Evolutionary conservation across 2,329 filamentous ascomycete species (phyloP), one percentile per base, ranked within the genome.

Genomic region (Achaetomium macrosporum): DNA sequence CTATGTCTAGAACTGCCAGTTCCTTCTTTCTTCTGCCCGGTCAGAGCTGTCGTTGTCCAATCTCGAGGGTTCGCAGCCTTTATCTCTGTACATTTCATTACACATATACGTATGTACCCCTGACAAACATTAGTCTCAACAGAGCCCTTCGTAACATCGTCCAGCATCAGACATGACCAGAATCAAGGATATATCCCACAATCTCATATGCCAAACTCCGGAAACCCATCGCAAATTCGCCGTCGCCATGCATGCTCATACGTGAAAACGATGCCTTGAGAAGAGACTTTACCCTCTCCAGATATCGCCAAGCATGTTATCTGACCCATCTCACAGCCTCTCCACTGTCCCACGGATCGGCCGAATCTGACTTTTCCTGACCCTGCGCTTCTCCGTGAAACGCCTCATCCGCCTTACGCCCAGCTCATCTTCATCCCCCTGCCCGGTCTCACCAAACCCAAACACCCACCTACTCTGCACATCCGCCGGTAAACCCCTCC

Each of bases 401-500:
- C 68, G 65, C 57, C 69, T 69, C 55, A 75, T 65, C 31, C 73
- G 68, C 45, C 75, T 66, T 6, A 78, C 69, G 25, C 75, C 76
- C 10, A 76, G 59, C 16, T 69, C 65, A 16, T 74, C 73, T 13
- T 31, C 35, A 5, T 31, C 47, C 47, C 44, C 50, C 57, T 16
- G 61, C 60, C 25, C 57, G 25, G 25, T 25, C 58, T 51, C 68
- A 56, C 63, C 76, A 60, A 72, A 65, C 37, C 74, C 74, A 55
- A 82, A 75, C 49, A 69, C 71, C 79, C 79, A 83, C 49, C 71
- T 62, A 30, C 73, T 79, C 68, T 76, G 76, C 51, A 70, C 76
- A 59, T 69, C 73, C 49, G 65, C 63, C 6, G 48, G 44, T 50
- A 71, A 64, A 42, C 69, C 66, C 17, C 43, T 45, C 31, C 73